Base-by-base conservation (phyloP, 257 asterid genomes). In the Nicotiana sylvestris region DNA sequence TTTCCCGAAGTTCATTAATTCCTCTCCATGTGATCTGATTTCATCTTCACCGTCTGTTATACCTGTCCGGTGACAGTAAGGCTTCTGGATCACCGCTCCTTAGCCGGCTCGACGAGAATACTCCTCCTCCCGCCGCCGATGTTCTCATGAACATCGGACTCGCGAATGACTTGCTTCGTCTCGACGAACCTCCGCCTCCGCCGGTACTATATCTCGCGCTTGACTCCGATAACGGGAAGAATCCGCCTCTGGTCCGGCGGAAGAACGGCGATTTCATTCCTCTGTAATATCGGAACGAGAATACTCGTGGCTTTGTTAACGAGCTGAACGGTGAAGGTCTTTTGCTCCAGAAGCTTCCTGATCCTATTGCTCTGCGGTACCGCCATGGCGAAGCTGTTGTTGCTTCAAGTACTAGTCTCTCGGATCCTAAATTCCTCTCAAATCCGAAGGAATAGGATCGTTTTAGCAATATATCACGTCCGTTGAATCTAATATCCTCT, bases 11-110 rank as follows among this genome's bases (percentile, higher is more conserved):
- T 8, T 55, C 87, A 25, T 81, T 37, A 12, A 82, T 66, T 76
- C 2, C 3, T 33, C 77, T 81, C 92, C 95, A 91, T 97, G 95
- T 91, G 95, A 43, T 43, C 88, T 89, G 0, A 43, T 43, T 43
- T 39, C 55, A 82, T 86, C 86, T 37, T 90, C 92, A 91, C 90
- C 99, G 93, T 85, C 97, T 80, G 89, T 74, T 92, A 78, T 62
- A 91, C 77, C 99, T 89, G 90, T 96, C 98, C 87, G 99, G 98
- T 39, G 99, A 96, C 12, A 96, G 85, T 32, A 96, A 86, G 46
- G 98, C 98, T 79, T 96, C 99, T 13, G 99, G 99, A 83, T 96
- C 99, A 82, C 98, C 99, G 82, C 98, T 93, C 83, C 98, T 80
- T 11, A 91, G 90, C 92, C 99, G 90, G 90, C 99, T 96, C 80